These are phyloP conservation scores for Quercus alba DNA, from an alignment of 306 rosid genomes.

Conservation along the genomic window DNA sequence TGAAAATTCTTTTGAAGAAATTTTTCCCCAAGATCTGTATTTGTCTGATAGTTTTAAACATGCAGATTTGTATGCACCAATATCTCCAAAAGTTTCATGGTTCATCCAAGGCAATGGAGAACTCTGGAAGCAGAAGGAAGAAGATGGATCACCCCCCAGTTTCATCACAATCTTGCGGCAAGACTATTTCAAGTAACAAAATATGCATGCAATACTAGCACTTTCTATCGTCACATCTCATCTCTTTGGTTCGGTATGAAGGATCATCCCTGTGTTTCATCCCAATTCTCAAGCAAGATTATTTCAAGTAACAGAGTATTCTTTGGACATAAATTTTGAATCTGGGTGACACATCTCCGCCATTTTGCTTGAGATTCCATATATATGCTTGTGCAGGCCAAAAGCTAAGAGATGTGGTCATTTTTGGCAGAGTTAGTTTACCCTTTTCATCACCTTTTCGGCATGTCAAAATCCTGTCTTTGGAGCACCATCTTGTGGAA, in stretches of 20 bases:
- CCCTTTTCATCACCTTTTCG: not conserved
- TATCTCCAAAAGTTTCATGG: slow-evolving; percentile 82
- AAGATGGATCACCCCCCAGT: slow-evolving; percentile 48
- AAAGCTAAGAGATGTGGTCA: not conserved
- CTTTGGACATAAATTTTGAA: slow-evolving; percentile 1
- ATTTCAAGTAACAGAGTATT: not conserved
- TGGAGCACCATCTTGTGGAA: slow-evolving; percentile 11
- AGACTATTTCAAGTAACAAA: slow-evolving; percentile 67
- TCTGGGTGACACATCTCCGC: slow-evolving; percentile 8
- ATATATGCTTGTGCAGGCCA: slow-evolving; percentile 19
- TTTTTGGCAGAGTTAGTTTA: not conserved
- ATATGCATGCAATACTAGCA: slow-evolving; percentile 6
- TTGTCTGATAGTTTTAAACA: slow-evolving; percentile 7
- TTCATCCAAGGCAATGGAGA: slow-evolving; percentile 55
- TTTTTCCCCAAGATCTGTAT: not conserved
- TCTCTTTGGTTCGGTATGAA: not conserved
- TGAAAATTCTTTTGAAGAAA: not conserved
- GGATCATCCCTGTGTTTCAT: slow-evolving; percentile 6
- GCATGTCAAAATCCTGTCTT: slow-evolving; percentile 15
- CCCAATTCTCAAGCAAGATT: not conserved
- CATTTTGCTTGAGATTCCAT: slow-evolving; percentile 20
- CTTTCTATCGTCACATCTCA: not conserved
- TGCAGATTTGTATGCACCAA: slow-evolving; percentile 62
- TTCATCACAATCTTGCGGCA: slow-evolving; percentile 48
- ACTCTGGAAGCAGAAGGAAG: slow-evolving; percentile 67